These are phyloP conservation scores for Termitomyces sp. DNA, from an alignment of 768 basidiomycete genomes.

Conservation along the genomic window DNA sequence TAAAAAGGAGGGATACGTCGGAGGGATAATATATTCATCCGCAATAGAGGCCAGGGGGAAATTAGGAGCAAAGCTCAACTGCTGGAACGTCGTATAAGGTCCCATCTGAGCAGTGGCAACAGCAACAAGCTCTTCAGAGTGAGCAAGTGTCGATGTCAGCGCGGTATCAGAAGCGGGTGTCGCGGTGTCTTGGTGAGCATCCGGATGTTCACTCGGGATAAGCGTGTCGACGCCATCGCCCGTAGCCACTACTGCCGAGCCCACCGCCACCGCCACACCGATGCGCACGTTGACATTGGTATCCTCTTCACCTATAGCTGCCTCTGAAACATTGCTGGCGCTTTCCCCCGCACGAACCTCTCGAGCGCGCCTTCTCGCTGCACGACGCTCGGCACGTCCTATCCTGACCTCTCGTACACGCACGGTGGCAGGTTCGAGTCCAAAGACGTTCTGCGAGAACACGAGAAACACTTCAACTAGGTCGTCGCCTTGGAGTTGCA, in stretches of 20 bases:
- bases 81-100: slow-evolving; percentile 90
- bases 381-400: slow-evolving; percentile 82
- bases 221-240: slow-evolving; percentile 34
- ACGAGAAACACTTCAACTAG: slow-evolving; percentile 90
- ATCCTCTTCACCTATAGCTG: slow-evolving; percentile 45
- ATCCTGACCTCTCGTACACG: slow-evolving; percentile 92
- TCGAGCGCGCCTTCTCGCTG: slow-evolving; percentile 76
- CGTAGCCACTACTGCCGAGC: slow-evolving; percentile 29
- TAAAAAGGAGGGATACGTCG: slow-evolving; percentile 79
- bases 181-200: slow-evolving; percentile 27
- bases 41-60: slow-evolving; percentile 88
- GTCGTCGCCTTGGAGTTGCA: slow-evolving; percentile 90
- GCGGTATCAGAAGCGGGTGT: slow-evolving; percentile 32
- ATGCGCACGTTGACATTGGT: slow-evolving; percentile 61
- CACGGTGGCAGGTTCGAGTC: slow-evolving; percentile 89
- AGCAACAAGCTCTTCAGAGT: slow-evolving; percentile 64
- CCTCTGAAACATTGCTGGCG: slow-evolving; percentile 40
- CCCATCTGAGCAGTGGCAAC: slow-evolving; percentile 71
- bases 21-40: slow-evolving; percentile 89
- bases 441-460: slow-evolving; percentile 89
- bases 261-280: slow-evolving; percentile 51
- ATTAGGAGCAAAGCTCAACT: slow-evolving; percentile 78
- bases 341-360: slow-evolving; percentile 57
- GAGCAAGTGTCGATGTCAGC: slow-evolving; percentile 33
- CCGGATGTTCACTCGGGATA: slow-evolving; percentile 40